Conservation (phyloP, 768 basidiomycete species). For the Tephrocybe sp. region DNA sequence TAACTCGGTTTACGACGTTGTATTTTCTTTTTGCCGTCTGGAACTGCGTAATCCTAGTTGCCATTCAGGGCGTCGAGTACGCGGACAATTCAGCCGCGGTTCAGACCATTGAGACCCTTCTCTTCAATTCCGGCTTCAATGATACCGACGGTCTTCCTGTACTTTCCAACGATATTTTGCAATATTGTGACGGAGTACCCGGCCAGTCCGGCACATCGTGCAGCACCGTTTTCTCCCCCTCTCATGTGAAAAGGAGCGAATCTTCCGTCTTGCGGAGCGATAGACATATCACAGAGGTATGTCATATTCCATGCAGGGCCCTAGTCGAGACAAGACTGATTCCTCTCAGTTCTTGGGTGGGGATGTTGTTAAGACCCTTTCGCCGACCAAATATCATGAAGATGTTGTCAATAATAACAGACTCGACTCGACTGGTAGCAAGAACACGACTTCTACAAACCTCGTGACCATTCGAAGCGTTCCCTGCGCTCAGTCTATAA, state of each 20-base stretch:
- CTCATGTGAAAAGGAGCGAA: background rate
- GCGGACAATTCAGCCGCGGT: conserved; percentile 33
- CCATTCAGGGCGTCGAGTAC: conserved; percentile 38
- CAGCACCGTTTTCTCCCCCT: conserved; percentile 7
- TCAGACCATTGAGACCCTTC: conserved; percentile 26
- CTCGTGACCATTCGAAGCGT: conserved; percentile 7
- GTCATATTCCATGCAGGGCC: too few relatives aligned
- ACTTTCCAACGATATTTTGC: conserved; percentile 21
- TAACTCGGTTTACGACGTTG: conserved; percentile 44
- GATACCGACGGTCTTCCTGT: conserved; percentile 22
- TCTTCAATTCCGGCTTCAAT: conserved; percentile 23
- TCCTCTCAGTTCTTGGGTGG: background rate
- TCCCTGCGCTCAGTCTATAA: conserved; percentile 39
- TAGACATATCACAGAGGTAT: too few relatives aligned
- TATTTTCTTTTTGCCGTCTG: conserved; percentile 47
- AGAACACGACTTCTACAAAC: background rate
- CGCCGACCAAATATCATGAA: conserved; percentile 4
- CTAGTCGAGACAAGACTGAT: too few relatives aligned
- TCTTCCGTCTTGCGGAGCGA: too few relatives aligned
- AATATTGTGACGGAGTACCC: conserved; percentile 40
- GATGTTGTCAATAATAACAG: conserved; percentile 2
- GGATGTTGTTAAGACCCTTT: background rate
- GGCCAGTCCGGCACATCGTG: conserved; percentile 25
- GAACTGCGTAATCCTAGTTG: conserved; percentile 36
- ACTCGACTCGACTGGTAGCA: conserved; percentile 3